Evolutionary conservation across 768 basidiomycete species (phyloP).

Genomic region (Cystofilobasidium bisporidii): DNA sequence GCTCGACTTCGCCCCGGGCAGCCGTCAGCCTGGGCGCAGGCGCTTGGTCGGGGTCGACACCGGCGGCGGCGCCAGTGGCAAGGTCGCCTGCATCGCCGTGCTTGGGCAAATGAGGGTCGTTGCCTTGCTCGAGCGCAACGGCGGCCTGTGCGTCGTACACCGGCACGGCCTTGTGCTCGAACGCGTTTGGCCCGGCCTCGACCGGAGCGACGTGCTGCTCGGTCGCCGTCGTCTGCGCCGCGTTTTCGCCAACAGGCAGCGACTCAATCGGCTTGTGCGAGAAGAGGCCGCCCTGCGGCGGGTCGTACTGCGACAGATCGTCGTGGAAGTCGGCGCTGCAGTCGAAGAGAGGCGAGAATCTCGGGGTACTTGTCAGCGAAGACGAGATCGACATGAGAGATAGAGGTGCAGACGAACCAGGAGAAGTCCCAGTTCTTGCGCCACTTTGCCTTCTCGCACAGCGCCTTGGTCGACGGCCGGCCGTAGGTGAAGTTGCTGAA

Average conservation of each 20-base stretch:
- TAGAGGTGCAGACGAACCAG: constrained; percentile 45
- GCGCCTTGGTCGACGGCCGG: constrained; percentile 67
- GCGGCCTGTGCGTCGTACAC: constrained; percentile 5
- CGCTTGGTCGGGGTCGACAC: background rate
- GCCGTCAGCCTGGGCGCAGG: background rate
- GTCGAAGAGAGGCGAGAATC: background rate
- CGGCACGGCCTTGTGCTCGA: constrained; percentile 15
- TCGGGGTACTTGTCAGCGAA: no score
- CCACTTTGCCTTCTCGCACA: constrained; percentile 72
- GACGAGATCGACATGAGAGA: background rate
- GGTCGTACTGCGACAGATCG: constrained; percentile 33
- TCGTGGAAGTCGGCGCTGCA: constrained; percentile 36
- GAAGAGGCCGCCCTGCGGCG: background rate
- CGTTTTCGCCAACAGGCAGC: background rate
- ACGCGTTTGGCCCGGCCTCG: constrained; percentile 24
- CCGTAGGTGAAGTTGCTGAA: constrained; percentile 81
- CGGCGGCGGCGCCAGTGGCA: background rate
- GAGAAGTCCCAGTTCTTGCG: constrained; percentile 92
- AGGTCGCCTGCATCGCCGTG: constrained; percentile 22
- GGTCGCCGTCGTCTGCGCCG: background rate
- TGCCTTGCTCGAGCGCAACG: constrained; percentile 14
- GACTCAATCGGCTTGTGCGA: constrained; percentile 6
- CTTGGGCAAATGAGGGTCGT: constrained; percentile 15
- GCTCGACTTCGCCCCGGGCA: background rate
- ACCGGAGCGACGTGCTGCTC: constrained; percentile 11